Conservation (phyloP, 2,329 filamentous ascomycete genomes). For the Xylariales sp. region DNA sequence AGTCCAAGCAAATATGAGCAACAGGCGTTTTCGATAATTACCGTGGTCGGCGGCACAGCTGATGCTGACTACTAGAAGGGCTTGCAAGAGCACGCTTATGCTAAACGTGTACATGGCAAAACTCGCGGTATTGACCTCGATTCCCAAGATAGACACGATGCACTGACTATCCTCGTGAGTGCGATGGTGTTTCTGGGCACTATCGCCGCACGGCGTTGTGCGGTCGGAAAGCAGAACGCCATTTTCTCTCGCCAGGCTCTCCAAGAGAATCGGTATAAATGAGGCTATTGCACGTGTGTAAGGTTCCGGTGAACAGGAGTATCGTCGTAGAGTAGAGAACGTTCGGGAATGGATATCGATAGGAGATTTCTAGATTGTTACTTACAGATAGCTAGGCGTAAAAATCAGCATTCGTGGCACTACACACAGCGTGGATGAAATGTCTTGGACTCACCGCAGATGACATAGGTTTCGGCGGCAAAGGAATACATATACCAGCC, state of each 20-base stretch:
- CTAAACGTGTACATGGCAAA: slow-evolving; percentile 99
- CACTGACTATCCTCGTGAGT: slow-evolving; percentile 73
- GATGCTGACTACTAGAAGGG: slow-evolving; percentile 92
- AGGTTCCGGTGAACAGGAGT: slow-evolving; percentile 17
- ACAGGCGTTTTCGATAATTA: slow-evolving; percentile 86
- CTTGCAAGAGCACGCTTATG: slow-evolving; percentile 88
- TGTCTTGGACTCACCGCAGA: slow-evolving; percentile 79
- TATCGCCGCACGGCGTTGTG: slow-evolving; percentile 77
- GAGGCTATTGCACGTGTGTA: slow-evolving; percentile 69
- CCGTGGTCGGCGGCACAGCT: slow-evolving; percentile 96
- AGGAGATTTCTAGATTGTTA: slow-evolving; percentile 24
- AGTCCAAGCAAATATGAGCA: slow-evolving; percentile 84
- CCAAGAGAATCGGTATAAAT: slow-evolving; percentile 95
- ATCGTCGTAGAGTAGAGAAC: neutral
- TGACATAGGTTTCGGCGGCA: slow-evolving; percentile 95
- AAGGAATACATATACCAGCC: slow-evolving; percentile 98
- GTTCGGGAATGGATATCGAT: neutral
- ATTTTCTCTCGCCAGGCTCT: slow-evolving; percentile 91
- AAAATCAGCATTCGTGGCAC: slow-evolving; percentile 19
- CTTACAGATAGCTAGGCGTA: slow-evolving; percentile 46
- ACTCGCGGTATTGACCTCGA: slow-evolving; percentile 93
- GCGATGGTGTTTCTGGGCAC: slow-evolving; percentile 60
- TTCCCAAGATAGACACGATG: slow-evolving; percentile 81
- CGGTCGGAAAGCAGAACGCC: slow-evolving; percentile 86
- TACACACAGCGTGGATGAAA: neutral